Evolutionary conservation across 2,329 filamentous ascomycete genomes (phyloP).

Genomic region (Magnaporthales sp.): DNA sequence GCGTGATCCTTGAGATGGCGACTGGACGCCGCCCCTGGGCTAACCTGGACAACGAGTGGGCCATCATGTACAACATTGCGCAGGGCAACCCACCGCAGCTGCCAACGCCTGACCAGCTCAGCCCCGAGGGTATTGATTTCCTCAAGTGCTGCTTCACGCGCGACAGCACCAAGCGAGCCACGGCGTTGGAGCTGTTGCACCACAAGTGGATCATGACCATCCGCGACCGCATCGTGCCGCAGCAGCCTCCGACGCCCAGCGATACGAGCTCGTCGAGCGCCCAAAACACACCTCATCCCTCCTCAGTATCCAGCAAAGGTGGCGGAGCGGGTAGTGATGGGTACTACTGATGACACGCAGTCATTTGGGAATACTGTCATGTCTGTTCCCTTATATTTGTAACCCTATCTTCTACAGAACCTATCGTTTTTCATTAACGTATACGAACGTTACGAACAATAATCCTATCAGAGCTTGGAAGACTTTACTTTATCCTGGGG

Average conservation of each 20-base stretch:
- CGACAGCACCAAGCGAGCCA: constrained; percentile 70
- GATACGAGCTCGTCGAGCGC: constrained; percentile 35
- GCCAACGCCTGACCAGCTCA: constrained; percentile 75
- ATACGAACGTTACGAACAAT: background rate
- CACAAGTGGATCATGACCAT: constrained; percentile 81
- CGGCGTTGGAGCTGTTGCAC: constrained; percentile 81
- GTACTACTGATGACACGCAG: constrained; percentile 20
- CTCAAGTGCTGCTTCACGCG: constrained; percentile 77
- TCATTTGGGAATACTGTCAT: background rate
- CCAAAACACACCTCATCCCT: constrained; percentile 26
- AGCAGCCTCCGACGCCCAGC: constrained; percentile 47
- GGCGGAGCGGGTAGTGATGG: constrained; percentile 20
- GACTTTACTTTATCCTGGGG: background rate
- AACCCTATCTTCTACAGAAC: background rate
- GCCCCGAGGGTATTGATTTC: constrained; percentile 78
- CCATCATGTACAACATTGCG: constrained; percentile 99
- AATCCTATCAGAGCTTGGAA: background rate
- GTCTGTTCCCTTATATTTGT: background rate
- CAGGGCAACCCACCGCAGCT: constrained; percentile 89
- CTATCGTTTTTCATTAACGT: background rate
- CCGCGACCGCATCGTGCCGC: constrained; percentile 53
- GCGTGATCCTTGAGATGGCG: constrained; percentile 95
- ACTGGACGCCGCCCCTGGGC: constrained; percentile 93
- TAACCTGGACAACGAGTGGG: constrained; percentile 96
- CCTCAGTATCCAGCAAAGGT: constrained; percentile 18